A percentile compares a stretch with the other conserved stretches of the same genome.
phyloP scores from a whole-genome alignment of 371 early-diverging fungal genomes.

The Basidiobolus meristosporus region DNA sequence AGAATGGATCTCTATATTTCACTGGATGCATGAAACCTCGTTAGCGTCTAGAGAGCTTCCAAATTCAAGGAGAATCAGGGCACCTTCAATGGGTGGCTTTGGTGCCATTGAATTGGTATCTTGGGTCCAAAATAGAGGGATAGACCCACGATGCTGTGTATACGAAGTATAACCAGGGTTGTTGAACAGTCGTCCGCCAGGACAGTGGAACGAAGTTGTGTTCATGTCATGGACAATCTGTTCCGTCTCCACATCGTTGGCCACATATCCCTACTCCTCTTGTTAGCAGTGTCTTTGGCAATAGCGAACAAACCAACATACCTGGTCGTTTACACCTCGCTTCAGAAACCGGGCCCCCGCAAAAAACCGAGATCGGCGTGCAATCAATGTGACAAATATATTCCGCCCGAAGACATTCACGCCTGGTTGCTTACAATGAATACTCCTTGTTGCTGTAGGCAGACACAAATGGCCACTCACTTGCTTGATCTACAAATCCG shows the following conservation, averaged over 20 bases:
- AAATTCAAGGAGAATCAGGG: constrained; percentile 1
- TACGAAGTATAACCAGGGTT: constrained; percentile 77
- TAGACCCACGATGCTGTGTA: constrained; percentile 91
- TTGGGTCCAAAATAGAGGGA: constrained; percentile 90
- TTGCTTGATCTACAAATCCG: constrained; percentile 92
- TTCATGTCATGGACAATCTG: constrained; percentile 88
- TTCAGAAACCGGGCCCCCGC: constrained; percentile 95
- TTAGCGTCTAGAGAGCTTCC: not conserved
- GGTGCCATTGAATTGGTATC: constrained; percentile 81
- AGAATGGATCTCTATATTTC: constrained; percentile 81
- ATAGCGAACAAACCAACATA: constrained; percentile 15
- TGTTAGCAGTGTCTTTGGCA: no score
- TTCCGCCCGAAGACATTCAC: constrained; percentile 40
- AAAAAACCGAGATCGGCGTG: constrained; percentile 80
- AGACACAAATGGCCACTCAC: constrained; percentile 17
- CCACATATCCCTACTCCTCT: no score
- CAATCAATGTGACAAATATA: constrained; percentile 82
- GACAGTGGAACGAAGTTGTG: constrained; percentile 58
- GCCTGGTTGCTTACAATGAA: constrained; percentile 10
- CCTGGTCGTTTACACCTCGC: constrained; percentile 82
- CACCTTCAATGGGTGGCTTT: constrained; percentile 84
- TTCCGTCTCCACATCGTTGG: constrained; percentile 99
- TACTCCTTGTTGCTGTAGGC: not conserved
- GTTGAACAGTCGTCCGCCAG: constrained; percentile 17
- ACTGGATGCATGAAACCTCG: constrained; percentile 16